phyloP scores from a whole-genome alignment of 2,329 filamentous ascomycete genomes.

The Scopulariopsis brevicaulis region DNA sequence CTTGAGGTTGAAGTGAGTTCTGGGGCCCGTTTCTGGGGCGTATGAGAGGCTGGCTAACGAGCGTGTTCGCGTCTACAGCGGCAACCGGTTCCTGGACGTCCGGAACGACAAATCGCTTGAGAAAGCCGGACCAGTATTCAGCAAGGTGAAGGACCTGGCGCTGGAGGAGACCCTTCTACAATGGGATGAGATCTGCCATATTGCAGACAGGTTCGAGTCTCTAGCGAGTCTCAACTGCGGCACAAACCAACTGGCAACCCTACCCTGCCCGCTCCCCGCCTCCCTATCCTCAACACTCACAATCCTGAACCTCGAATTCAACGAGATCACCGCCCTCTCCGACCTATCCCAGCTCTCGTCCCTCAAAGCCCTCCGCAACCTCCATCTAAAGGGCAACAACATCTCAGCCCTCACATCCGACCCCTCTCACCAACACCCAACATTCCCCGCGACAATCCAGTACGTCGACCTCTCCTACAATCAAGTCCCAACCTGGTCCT shows the following conservation, averaged over 20 bases:
- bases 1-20: conserved; percentile 59
- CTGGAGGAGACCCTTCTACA: conserved; percentile 55
- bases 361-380: conserved; percentile 40
- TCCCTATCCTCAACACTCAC: conserved; percentile 40
- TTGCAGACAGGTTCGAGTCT: conserved; percentile 40
- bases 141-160: conserved; percentile 45
- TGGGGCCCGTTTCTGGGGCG: background rate
- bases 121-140: conserved; percentile 27
- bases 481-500: conserved; percentile 54
- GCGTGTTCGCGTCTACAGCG: conserved; percentile 33
- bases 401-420: conserved; percentile 35
- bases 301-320: conserved; percentile 60
- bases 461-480: conserved; percentile 70
- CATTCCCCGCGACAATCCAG: conserved; percentile 41
- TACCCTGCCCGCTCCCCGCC: conserved; percentile 29
- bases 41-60: background rate
- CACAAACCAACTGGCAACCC: conserved; percentile 42
- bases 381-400: conserved; percentile 68
- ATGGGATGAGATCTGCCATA: conserved; percentile 51
- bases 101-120: conserved; percentile 21
- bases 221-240: conserved; percentile 40
- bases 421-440: conserved; percentile 11
- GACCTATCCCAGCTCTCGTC: conserved; percentile 42
- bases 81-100: conserved; percentile 54
- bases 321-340: conserved; percentile 49